Base-by-base conservation (phyloP, 176 grass and related monocot species). In the Oryza australiensis region DNA sequence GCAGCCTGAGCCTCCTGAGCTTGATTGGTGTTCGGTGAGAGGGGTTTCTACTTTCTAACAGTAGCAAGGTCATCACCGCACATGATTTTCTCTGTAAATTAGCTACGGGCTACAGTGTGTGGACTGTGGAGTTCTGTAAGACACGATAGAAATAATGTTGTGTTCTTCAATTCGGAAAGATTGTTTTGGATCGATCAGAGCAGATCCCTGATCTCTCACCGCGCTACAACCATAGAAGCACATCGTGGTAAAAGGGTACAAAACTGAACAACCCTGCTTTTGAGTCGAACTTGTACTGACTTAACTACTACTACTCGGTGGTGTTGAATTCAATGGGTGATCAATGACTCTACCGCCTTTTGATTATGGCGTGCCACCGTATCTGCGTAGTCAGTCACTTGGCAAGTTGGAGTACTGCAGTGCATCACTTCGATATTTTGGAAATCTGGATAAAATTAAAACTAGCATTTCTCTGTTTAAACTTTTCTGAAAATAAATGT, bases 1-100 rank as follows among this genome's bases (percentile, higher is more conserved):
- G 35, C 35, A 8, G 7, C 35, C 7, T 12, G 35, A 45, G 12
- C 42, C 3, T 1, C 43, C 13, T 46, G 43, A 46, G 3, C 3
- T 43, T 82, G 80, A 73, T 73, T 34, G 55, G 26, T 16, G 64
- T 82, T 70, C 6, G 79, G 79, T 71, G 66, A 24, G 13, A 9
- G 26, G 46, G 46, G 20, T 75, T 68, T 81, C 45, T 40, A 13
- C 6, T 55, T 40, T 59, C 79, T 49, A 40, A 40, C 9, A 40
- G 38, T 40, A 46, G 15, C 43, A 0, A 46, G 43, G 23, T 24
- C 77, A 3, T 40, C 30, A 26, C 11, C 9, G 22, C 23, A 41
- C 11, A 23, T 15, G 20, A 23, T 27, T 64, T 29, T 15, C 15
- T 40, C 12, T 2, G 4, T 5, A 22, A 15, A 10, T 14, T 30